phyloP scores from a whole-genome alignment of 2,329 filamentous ascomycete species.

The Neospermospora avenae region DNA sequence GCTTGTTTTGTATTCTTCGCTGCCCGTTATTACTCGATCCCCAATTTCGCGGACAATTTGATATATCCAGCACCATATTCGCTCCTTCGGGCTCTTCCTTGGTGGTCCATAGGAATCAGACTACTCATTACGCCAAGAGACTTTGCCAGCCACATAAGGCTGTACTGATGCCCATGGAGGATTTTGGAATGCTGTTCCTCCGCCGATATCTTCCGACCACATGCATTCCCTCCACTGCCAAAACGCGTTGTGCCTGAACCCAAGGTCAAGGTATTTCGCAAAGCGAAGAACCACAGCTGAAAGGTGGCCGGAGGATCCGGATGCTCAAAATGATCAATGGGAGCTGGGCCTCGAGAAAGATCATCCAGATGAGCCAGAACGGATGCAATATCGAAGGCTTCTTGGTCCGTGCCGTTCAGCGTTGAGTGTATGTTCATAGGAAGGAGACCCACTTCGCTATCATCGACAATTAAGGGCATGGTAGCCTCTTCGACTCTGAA shows the following conservation, averaged over 20 bases:
- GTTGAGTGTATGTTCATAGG: neutral
- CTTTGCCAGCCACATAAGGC: neutral
- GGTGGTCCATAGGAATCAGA: too few relatives aligned
- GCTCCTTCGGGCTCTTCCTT: too few relatives aligned
- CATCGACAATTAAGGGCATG: neutral
- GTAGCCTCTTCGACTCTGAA: neutral
- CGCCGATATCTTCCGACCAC: neutral
- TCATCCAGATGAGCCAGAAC: neutral
- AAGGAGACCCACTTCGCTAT: neutral
- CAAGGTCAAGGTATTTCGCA: neutral
- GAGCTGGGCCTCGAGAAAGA: neutral
- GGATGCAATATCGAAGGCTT: neutral
- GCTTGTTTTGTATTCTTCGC: too few relatives aligned
- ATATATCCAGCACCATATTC: too few relatives aligned
- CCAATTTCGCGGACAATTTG: too few relatives aligned
- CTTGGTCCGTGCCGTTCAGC: neutral
- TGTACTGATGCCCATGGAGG: neutral
- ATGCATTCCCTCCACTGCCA: neutral
- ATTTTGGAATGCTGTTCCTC: neutral
- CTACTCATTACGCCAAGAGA: neutral
- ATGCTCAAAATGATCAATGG: neutral
- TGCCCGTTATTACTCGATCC: too few relatives aligned
- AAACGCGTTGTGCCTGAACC: neutral
- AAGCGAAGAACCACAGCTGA: neutral
- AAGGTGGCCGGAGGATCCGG: neutral